Evolutionary conservation across 768 basidiomycete species (phyloP).

Genomic region (Leccinum boreale): DNA sequence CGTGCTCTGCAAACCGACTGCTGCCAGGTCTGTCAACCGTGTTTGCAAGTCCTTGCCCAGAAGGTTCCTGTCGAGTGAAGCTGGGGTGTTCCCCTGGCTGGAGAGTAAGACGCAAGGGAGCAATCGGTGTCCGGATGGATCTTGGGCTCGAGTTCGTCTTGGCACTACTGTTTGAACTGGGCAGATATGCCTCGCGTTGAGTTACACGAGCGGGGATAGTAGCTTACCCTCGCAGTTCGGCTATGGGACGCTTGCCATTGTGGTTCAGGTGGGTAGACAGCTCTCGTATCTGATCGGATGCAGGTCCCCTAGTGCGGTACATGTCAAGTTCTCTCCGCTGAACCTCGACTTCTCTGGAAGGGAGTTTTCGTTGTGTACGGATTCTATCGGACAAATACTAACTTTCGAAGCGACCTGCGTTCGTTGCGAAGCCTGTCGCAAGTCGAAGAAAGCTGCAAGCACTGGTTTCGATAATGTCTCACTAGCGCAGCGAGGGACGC

Average conservation of each 20-base stretch:
- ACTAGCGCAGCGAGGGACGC: constrained; percentile 69
- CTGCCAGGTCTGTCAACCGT: constrained; percentile 43
- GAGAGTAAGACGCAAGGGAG: constrained; percentile 65
- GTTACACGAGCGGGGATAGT: not conserved
- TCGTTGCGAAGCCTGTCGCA: constrained; percentile 38
- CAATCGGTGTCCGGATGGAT: constrained; percentile 51
- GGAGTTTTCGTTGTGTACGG: constrained; percentile 1
- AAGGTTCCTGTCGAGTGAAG: constrained; percentile 30
- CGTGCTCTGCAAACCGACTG: constrained; percentile 50
- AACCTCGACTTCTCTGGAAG: constrained; percentile 45
- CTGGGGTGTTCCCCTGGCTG: constrained; percentile 51
- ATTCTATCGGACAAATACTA: constrained; percentile 5
- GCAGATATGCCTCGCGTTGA: not conserved
- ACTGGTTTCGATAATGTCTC: constrained; percentile 56
- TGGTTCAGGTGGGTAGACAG: constrained; percentile 43
- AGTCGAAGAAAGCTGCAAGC: constrained; percentile 41
- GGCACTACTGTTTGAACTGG: constrained; percentile 19
- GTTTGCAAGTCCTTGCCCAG: constrained; percentile 11
- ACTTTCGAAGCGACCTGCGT: constrained; percentile 54
- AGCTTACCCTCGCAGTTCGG: constrained; percentile 42
- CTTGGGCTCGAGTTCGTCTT: constrained; percentile 59
- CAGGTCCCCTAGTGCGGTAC: constrained; percentile 36
- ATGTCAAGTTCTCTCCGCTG: constrained; percentile 50
- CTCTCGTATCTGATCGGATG: constrained; percentile 23
- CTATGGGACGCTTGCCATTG: constrained; percentile 67